These are phyloP conservation scores for Fusarium armeniacum DNA, from an alignment of 2,329 filamentous ascomycete species.

Conservation along the genomic window DNA sequence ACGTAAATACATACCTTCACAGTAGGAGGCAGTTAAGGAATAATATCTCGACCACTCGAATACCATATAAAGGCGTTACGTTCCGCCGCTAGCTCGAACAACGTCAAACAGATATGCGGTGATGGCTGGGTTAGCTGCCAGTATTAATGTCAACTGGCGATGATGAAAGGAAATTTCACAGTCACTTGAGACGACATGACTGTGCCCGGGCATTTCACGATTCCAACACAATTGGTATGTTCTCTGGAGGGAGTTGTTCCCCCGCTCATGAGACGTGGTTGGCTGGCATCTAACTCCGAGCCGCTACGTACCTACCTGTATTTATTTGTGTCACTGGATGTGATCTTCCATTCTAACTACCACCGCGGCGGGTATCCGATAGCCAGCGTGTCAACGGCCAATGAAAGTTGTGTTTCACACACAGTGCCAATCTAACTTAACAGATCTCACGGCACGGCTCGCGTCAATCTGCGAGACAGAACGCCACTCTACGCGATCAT, in stretches of 20 bases:
- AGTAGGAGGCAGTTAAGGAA: not conserved
- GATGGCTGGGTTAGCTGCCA: not conserved
- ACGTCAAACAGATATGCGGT: not conserved
- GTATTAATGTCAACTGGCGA: not conserved
- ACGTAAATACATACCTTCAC: not conserved
- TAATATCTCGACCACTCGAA: not conserved
- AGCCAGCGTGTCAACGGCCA: constrained; percentile 34
- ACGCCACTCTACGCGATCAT: constrained; percentile 48
- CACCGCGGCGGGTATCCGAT: constrained; percentile 13
- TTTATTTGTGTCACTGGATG: constrained; percentile 34
- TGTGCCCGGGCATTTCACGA: constrained; percentile 20
- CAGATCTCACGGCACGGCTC: constrained; percentile 22
- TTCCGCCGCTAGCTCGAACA: constrained; percentile 40
- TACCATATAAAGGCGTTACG: constrained; percentile 40
- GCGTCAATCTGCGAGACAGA: constrained; percentile 26
- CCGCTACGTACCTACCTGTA: constrained; percentile 7
- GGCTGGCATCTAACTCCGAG: constrained; percentile 14
- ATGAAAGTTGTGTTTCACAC: not conserved
- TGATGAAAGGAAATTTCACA: not conserved
- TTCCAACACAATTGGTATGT: constrained; percentile 1
- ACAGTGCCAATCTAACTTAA: constrained; percentile 10
- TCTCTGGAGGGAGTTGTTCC: not conserved
- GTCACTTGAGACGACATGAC: constrained; percentile 21
- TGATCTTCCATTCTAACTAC: not conserved
- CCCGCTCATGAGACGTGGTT: constrained; percentile 29